These are phyloP conservation scores for Astraeus odoratus DNA, from an alignment of 768 basidiomycete species.

Conservation along the genomic window DNA sequence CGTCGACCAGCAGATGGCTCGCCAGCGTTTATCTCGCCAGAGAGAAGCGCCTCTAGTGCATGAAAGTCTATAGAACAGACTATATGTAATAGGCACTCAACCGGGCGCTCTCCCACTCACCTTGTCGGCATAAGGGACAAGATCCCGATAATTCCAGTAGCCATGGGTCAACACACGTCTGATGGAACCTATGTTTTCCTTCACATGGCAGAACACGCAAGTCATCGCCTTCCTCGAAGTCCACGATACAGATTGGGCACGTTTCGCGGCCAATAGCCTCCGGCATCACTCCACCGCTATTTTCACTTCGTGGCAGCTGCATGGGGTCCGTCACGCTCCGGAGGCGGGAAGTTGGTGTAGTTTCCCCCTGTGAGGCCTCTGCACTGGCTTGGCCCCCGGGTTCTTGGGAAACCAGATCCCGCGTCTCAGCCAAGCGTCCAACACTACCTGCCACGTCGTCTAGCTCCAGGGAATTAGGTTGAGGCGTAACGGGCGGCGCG, in stretches of 20 bases:
- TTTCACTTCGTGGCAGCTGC: background rate
- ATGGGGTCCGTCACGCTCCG: background rate
- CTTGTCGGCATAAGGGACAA: constrained; percentile 90
- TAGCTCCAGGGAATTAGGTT: constrained; percentile 9
- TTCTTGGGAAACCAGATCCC: constrained; percentile 2
- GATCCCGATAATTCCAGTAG: constrained; percentile 82
- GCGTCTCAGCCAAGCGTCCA: background rate
- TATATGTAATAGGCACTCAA: background rate
- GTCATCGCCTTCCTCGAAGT: constrained; percentile 93
- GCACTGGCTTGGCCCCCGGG: background rate
- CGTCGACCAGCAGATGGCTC: constrained; percentile 6
- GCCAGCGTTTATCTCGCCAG: constrained; percentile 24
- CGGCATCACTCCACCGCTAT: constrained; percentile 36
- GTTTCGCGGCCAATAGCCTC: constrained; percentile 73
- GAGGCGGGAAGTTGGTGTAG: background rate
- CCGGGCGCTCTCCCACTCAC: constrained; percentile 32
- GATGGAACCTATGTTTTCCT: constrained; percentile 86
- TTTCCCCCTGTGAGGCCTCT: constrained; percentile 4
- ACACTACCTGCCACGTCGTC: background rate
- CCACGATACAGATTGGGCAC: constrained; percentile 92
- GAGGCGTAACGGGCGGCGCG: background rate
- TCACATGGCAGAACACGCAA: constrained; percentile 87
- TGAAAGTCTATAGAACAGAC: constrained; percentile 41
- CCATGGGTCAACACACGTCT: constrained; percentile 90
- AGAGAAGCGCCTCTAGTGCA: constrained; percentile 53